A percentile compares a stretch with the other conserved stretches of the same genome.
These are phyloP conservation scores for Misopates orontium DNA, from an alignment of 257 asterid genomes.

Conservation along the genomic window DNA sequence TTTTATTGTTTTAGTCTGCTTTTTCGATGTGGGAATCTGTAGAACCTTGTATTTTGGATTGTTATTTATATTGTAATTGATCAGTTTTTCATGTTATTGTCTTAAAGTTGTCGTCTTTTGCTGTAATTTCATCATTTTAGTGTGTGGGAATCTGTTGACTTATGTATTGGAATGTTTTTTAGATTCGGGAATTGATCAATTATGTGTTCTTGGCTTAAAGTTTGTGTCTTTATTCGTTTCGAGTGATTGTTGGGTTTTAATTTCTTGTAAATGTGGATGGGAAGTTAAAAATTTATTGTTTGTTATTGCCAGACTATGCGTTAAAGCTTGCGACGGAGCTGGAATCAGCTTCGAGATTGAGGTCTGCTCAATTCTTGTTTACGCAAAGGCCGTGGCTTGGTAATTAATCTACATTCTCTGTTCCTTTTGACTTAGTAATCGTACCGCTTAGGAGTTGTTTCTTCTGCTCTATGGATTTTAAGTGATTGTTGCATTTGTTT, in stretches of 20 bases:
- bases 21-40: not conserved
- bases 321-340: conserved; percentile 67
- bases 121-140: too few species aligned
- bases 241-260: not conserved
- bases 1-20: too few species aligned
- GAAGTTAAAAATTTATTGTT: conserved; percentile 12
- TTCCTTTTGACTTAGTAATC: not conserved
- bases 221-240: not conserved
- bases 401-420: conserved; percentile 27
- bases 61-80: not conserved
- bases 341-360: conserved; percentile 68
- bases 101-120: not conserved
- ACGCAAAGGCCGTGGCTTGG: conserved; percentile 98
- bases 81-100: not conserved
- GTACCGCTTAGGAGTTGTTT: not conserved
- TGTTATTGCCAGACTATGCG: conserved; percentile 50
- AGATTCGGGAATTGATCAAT: not conserved
- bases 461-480: not conserved
- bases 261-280: not conserved
- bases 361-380: conserved; percentile 69
- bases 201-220: not conserved
- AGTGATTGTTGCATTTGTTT: conserved; percentile 6
- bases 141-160: not conserved
- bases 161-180: not conserved
- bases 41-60: not conserved